A percentile compares a stretch with the other conserved stretches of the same genome.
These are phyloP conservation scores for Phytophthora pluvialis DNA, from an alignment of 352 stramenopile species.

Conservation along the genomic window DNA sequence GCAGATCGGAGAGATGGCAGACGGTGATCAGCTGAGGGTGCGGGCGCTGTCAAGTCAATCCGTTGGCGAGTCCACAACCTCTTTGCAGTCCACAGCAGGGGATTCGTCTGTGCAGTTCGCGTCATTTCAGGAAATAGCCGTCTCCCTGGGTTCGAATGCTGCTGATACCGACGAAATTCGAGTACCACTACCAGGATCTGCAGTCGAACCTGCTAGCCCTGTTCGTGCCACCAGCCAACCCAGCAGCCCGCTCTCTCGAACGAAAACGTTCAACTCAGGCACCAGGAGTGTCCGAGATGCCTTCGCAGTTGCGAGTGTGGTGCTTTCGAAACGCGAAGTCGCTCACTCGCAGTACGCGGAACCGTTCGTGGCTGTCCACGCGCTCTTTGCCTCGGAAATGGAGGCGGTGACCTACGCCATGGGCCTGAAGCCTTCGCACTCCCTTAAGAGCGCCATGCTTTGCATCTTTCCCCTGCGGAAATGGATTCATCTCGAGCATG, in stretches of 20 bases:
- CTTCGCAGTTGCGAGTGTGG: constrained; percentile 63
- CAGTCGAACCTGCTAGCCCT: not conserved
- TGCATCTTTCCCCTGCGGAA: constrained; percentile 59
- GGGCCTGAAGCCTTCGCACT: constrained; percentile 31
- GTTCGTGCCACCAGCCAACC: not conserved
- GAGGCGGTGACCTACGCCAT: constrained; percentile 58
- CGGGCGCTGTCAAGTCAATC: constrained; percentile 3
- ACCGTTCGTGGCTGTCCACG: constrained; percentile 60
- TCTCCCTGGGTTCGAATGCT: not conserved
- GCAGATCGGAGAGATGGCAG: constrained; percentile 25
- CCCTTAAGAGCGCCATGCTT: constrained; percentile 59
- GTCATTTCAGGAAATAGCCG: constrained; percentile 48
- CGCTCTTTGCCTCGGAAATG: constrained; percentile 50
- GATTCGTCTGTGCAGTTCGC: constrained; percentile 31
- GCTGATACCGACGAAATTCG: not conserved
- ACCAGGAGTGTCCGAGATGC: constrained; percentile 1
- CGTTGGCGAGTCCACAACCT: constrained; percentile 15
- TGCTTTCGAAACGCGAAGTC: constrained; percentile 58
- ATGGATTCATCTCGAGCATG: constrained; percentile 62
- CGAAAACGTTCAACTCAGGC: constrained; percentile 1
- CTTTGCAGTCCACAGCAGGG: constrained; percentile 6
- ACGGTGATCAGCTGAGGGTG: not conserved
- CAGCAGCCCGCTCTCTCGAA: constrained; percentile 18
- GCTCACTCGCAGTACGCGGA: constrained; percentile 49
- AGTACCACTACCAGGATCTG: constrained; percentile 5